Conservation (phyloP, 768 basidiomycete species). For the Lenzites betulinus region DNA sequence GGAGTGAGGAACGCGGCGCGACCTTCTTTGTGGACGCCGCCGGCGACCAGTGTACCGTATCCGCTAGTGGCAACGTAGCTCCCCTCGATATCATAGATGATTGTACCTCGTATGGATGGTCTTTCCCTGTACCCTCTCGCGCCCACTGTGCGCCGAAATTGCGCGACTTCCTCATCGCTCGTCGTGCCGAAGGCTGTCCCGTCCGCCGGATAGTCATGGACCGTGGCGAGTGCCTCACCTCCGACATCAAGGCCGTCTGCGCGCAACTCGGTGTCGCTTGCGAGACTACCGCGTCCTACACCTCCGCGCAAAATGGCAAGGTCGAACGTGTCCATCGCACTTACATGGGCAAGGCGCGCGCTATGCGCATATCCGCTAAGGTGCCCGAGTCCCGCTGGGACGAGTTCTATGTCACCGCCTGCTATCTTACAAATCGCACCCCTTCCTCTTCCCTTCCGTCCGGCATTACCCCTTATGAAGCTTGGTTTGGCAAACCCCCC, state of each 20-base stretch:
- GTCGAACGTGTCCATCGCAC: slow-evolving; percentile 42
- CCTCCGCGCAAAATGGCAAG: slow-evolving; percentile 40
- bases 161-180: slow-evolving; percentile 31
- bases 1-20: too few relatives aligned
- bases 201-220: slow-evolving; percentile 25
- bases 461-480: slow-evolving; percentile 8
- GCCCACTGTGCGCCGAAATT: slow-evolving; percentile 28
- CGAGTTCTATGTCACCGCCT: slow-evolving; percentile 13
- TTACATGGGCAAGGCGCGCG: slow-evolving; percentile 23
- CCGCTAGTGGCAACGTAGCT: too few relatives aligned
- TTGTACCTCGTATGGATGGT: slow-evolving; percentile 33
- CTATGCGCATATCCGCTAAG: slow-evolving; percentile 4
- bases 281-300: slow-evolving; percentile 35
- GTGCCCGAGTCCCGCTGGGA: slow-evolving; percentile 13
- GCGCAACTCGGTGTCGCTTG: slow-evolving; percentile 3
- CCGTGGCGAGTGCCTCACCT: slow-evolving; percentile 28
- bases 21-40: too few relatives aligned
- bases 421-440: slow-evolving; percentile 13
- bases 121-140: slow-evolving; percentile 36
- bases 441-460: background rate
- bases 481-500: slow-evolving; percentile 21
- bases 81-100: slow-evolving; percentile 45
- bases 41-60: too few relatives aligned
- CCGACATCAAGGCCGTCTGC: slow-evolving; percentile 14
- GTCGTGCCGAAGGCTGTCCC: slow-evolving; percentile 27